Base-by-base conservation (phyloP, 106 monocot genomes). In the Alisma plantagoaquatica region DNA sequence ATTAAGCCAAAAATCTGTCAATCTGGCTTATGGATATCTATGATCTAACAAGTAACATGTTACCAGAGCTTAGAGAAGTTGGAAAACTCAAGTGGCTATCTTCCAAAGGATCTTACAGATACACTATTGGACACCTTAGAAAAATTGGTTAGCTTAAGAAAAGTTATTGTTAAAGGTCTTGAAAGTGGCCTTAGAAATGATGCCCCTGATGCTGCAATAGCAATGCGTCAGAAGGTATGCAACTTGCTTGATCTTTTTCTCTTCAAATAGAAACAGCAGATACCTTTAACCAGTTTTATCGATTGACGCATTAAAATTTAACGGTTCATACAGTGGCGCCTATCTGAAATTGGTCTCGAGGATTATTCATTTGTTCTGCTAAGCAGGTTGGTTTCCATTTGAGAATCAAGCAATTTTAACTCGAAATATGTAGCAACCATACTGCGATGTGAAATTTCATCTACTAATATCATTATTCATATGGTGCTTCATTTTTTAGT, bases 151-250 rank as follows among this genome's bases (percentile, higher is more conserved):
- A 51, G 51, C 49, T 50, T 94, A 67, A 79, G 93, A 59, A 70
- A 63, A 33, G 2, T 60, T 26, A 70, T 94, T 51, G 75, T 75
- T 12, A 94, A 78, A 71, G 75, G 80, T 42, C 87, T 94, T 75
- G 75, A 81, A 72, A 94, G 87, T 72, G 93, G 93, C 41, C 71
- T 87, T 57, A 68, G 93, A 68, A 94, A 94, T 77, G 93, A 94
- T 73, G 93, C 93, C 27, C 69, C 87, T 61, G 93, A 94, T 83
- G 27, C 71, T 75, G 83, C 93, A 33, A 84, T 94, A 63, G 93
- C 93, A 35, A 94, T 83, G 87, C 83, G 93, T 20, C 93, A 94
- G 42, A 94, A 87, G 82, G 91, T 86, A 63, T 35, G 25, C 20
- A 23, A 27, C 28, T 22, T n/a, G 17, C 19, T 58, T 49, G 17